These are phyloP conservation scores for Talaromyces verruculosus DNA, from an alignment of 2,329 filamentous ascomycete species.

Conservation along the genomic window DNA sequence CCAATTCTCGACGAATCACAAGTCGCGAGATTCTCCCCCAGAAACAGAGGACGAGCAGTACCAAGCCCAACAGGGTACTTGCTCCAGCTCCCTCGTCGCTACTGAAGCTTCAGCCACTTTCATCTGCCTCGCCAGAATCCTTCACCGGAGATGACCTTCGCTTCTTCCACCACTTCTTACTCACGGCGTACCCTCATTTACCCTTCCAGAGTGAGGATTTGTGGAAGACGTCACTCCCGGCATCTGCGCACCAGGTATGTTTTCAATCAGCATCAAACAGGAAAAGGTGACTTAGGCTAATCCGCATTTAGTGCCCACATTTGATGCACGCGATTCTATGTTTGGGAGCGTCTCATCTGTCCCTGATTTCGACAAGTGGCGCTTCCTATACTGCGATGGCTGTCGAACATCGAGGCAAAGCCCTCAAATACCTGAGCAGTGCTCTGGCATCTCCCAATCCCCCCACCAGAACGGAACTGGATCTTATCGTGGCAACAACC, in stretches of 20 bases:
- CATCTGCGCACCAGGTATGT: conserved; percentile 64
- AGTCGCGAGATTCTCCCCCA: background rate
- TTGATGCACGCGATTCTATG: conserved; percentile 71
- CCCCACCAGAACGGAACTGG: conserved; percentile 27
- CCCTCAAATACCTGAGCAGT: background rate
- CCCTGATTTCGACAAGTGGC: conserved; percentile 43
- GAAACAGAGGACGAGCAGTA: background rate
- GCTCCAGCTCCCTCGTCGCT: background rate
- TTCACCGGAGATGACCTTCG: conserved; percentile 51
- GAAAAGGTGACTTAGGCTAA: background rate
- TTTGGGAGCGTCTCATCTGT: conserved; percentile 63
- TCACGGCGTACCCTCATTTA: conserved; percentile 59
- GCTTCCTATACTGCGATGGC: background rate
- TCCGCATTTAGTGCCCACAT: conserved; percentile 51
- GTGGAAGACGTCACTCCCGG: conserved; percentile 67
- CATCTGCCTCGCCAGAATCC: conserved; percentile 22
- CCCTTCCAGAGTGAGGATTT: conserved; percentile 65
- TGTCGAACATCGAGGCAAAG: background rate
- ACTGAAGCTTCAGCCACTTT: background rate
- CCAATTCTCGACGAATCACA: background rate
- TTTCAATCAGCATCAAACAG: background rate
- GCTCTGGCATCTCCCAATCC: conserved; percentile 19
- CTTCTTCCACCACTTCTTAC: conserved; percentile 56
- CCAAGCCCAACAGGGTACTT: background rate
- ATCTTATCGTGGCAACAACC: conserved; percentile 35